Conservation (phyloP, 2,329 filamentous ascomycete genomes). For the Clathrospora elynae region DNA sequence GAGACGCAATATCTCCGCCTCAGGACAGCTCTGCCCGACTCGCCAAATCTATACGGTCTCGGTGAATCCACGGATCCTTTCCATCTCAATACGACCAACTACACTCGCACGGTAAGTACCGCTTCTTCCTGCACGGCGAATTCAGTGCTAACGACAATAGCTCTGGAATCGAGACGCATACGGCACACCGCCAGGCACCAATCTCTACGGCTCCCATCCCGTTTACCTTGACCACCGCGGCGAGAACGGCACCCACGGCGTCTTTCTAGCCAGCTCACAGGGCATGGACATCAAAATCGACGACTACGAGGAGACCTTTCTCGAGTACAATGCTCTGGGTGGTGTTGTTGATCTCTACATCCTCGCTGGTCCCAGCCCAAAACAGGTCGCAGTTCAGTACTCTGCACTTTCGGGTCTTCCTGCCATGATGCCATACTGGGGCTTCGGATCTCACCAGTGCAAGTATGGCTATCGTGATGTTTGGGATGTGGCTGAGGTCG, state of each 20-base stretch:
- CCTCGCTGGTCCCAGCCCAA: conserved; percentile 54
- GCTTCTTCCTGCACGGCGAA: conserved; percentile 33
- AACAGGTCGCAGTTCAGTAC: conserved; percentile 56
- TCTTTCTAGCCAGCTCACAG: conserved; percentile 42
- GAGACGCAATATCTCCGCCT: conserved; percentile 77
- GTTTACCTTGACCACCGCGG: conserved; percentile 76
- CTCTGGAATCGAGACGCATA: conserved; percentile 75
- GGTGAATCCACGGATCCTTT: conserved; percentile 77
- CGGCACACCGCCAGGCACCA: conserved; percentile 62
- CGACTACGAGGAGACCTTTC: conserved; percentile 66
- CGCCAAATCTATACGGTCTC: conserved; percentile 75
- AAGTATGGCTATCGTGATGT: conserved; percentile 60
- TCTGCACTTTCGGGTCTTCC: conserved; percentile 54
- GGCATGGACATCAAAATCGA: conserved; percentile 77
- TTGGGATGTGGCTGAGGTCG: conserved; percentile 67
- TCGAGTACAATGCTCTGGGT: conserved; percentile 79
- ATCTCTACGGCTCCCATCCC: conserved; percentile 75
- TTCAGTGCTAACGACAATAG: conserved; percentile 58
- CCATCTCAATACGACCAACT: conserved; percentile 69
- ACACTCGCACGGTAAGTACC: conserved; percentile 59
- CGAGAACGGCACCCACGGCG: conserved; percentile 45
- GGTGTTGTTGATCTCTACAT: conserved; percentile 75
- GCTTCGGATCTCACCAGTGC: conserved; percentile 58
- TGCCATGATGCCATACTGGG: conserved; percentile 59
- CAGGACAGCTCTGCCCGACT: conserved; percentile 68